phyloP scores from a whole-genome alignment of 352 stramenopile species.

The Elongisporangium senticosum region DNA sequence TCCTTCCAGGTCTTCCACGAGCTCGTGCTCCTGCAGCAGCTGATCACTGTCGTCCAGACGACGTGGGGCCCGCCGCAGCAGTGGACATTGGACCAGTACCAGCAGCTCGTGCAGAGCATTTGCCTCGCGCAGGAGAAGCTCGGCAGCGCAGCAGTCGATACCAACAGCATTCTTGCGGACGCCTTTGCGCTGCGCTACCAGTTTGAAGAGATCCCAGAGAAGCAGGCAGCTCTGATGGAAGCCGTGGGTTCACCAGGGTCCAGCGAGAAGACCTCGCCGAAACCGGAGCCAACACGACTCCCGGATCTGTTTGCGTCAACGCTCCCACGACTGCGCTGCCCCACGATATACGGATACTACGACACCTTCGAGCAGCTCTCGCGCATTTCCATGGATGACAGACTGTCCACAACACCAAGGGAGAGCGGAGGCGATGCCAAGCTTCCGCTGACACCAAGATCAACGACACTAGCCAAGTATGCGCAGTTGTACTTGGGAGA shows the following conservation, averaged over 20 bases:
- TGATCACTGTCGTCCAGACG: slow-evolving; percentile 32
- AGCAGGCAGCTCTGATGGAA: slow-evolving; percentile 33
- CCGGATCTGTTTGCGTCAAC: slow-evolving; percentile 8
- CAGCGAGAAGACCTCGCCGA: slow-evolving; percentile 20
- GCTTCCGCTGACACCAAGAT: slow-evolving; percentile 45
- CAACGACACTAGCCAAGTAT: slow-evolving; percentile 73
- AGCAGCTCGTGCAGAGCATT: slow-evolving; percentile 55
- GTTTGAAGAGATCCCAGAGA: slow-evolving; percentile 63
- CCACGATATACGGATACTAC: slow-evolving; percentile 72
- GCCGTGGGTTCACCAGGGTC: background rate
- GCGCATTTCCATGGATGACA: background rate
- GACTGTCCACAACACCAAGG: background rate
- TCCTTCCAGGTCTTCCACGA: slow-evolving; percentile 73
- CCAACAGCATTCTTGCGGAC: slow-evolving; percentile 30
- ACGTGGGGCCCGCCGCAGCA: slow-evolving; percentile 39
- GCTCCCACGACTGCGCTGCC: slow-evolving; percentile 38
- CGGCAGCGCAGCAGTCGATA: slow-evolving; percentile 22
- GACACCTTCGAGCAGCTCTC: slow-evolving; percentile 60
- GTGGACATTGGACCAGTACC: slow-evolving; percentile 53
- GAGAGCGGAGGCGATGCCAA: background rate
- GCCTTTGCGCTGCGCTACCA: slow-evolving; percentile 57
- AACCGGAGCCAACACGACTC: slow-evolving; percentile 13
- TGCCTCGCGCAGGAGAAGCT: slow-evolving; percentile 44
- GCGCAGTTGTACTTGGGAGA: slow-evolving; percentile 66
- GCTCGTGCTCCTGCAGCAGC: slow-evolving; percentile 54